phyloP scores from a whole-genome alignment of 345 rosid genomes.

The Hibiscus mutabilis region DNA sequence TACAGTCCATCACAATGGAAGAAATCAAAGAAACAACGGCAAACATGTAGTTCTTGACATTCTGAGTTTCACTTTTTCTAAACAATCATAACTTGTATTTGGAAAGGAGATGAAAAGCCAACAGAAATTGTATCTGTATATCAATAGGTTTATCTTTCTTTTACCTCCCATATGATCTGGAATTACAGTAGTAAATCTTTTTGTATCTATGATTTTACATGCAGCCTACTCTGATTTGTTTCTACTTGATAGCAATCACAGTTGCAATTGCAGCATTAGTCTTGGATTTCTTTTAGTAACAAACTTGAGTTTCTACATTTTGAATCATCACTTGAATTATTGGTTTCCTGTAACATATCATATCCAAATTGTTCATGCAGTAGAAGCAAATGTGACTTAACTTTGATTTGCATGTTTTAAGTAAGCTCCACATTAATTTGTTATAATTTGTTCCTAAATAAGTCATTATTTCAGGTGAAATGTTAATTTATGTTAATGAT shows the following conservation, averaged over 20 bases:
- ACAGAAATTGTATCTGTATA: constrained; percentile 6
- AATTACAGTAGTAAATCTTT: too few relatives aligned
- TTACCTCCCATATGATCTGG: background rate
- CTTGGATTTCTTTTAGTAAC: too few relatives aligned
- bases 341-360: too few relatives aligned
- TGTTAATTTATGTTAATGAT: too few relatives aligned
- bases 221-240: background rate
- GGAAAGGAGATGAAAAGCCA: background rate
- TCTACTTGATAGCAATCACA: background rate
- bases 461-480: too few relatives aligned
- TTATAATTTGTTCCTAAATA: too few relatives aligned
- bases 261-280: background rate
- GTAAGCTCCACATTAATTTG: too few relatives aligned
- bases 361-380: too few relatives aligned
- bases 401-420: too few relatives aligned
- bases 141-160: background rate
- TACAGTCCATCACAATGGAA: constrained; percentile 64
- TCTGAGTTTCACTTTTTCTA: background rate
- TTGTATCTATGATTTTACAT: background rate
- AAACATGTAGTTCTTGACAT: constrained; percentile 37
- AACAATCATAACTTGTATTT: constrained; percentile 10
- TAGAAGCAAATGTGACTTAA: too few relatives aligned
- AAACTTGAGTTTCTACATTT: too few relatives aligned
- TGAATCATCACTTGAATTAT: too few relatives aligned
- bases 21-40: constrained; percentile 67